phyloP scores from a whole-genome alignment of 768 basidiomycete species.

The Filobasidium floriforme region DNA sequence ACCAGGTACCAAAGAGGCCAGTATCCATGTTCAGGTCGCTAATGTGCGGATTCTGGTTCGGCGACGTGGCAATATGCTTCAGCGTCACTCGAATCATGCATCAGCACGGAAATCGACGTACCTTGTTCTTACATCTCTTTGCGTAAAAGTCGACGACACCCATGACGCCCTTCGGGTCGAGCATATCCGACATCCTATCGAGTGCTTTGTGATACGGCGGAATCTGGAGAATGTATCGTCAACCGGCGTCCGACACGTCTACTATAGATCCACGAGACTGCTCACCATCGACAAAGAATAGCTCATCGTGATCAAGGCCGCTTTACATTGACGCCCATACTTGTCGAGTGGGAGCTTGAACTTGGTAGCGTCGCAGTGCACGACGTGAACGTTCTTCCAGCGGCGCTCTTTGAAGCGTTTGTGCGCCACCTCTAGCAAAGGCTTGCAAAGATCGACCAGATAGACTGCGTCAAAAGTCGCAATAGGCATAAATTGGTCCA shows the following conservation, averaged over 20 bases:
- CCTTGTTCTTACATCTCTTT: conserved; percentile 2
- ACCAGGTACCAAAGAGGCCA: conserved; percentile 49
- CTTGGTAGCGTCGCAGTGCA: conserved; percentile 64
- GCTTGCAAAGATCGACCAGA: conserved; percentile 65
- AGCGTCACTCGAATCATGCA: neutral
- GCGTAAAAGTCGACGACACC: conserved; percentile 65
- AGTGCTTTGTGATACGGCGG: conserved; percentile 60
- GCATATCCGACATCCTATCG: conserved; percentile 60
- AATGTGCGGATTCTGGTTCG: neutral
- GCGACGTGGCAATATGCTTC: too few species aligned
- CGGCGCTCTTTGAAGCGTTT: conserved; percentile 59
- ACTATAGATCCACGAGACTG: neutral
- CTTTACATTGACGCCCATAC: conserved; percentile 22
- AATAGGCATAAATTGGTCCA: conserved; percentile 54
- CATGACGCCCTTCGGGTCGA: conserved; percentile 57
- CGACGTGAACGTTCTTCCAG: conserved; percentile 64
- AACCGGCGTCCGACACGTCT: conserved; percentile 1
- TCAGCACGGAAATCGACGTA: neutral
- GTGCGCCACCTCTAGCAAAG: conserved; percentile 64
- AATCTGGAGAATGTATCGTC: conserved; percentile 46
- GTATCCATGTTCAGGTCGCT: conserved; percentile 15
- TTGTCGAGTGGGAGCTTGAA: conserved; percentile 55
- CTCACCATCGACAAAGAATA: conserved; percentile 49
- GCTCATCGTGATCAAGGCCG: conserved; percentile 48
- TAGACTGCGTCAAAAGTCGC: conserved; percentile 61